Evolutionary conservation across 495 filamentous ascomycete genomes (phyloP).

Genomic region (Aspergillus bridgeri): DNA sequence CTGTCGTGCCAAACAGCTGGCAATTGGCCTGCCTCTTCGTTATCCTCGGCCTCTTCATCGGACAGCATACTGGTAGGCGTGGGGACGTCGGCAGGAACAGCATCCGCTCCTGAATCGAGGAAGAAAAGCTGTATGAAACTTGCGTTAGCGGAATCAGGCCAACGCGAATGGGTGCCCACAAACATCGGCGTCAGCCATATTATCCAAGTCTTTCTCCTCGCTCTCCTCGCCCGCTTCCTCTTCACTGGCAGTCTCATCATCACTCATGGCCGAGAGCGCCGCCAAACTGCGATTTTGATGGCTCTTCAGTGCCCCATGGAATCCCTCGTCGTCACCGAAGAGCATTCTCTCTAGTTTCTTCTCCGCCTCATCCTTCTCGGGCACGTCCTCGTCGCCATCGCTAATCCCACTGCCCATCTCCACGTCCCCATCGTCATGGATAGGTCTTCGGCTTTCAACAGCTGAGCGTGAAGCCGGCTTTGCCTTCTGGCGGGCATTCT

Average conservation of each 20-base stretch:
- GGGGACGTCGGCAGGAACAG: slow-evolving; percentile 41
- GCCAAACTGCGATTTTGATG: slow-evolving; percentile 33
- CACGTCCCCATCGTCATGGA: slow-evolving; percentile 25
- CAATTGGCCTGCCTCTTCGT: slow-evolving; percentile 25
- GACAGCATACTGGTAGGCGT: slow-evolving; percentile 29
- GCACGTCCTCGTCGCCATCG: slow-evolving; percentile 30
- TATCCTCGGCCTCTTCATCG: slow-evolving; percentile 26
- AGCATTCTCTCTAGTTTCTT: slow-evolving; percentile 80
- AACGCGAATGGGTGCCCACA: slow-evolving; percentile 21
- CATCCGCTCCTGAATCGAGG: slow-evolving; percentile 58
- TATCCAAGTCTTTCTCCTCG: slow-evolving; percentile 36
- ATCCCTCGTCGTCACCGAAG: slow-evolving; percentile 79
- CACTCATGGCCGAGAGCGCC: slow-evolving; percentile 31
- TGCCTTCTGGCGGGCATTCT: slow-evolving; percentile 29
- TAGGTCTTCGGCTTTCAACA: slow-evolving; percentile 20
- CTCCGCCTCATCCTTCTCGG: slow-evolving; percentile 76
- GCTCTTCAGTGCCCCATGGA: slow-evolving; percentile 63
- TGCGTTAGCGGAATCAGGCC: slow-evolving; percentile 24
- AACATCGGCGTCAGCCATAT: slow-evolving; percentile 63
- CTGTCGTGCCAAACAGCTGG: slow-evolving; percentile 86
- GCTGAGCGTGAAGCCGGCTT: slow-evolving; percentile 23
- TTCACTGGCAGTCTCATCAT: slow-evolving; percentile 35
- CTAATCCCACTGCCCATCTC: slow-evolving; percentile 30
- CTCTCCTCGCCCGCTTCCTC: slow-evolving; percentile 31
- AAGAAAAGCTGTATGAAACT: slow-evolving; percentile 58